Conservation (phyloP, 192 early-diverging fungal species). For the Backusella tarrabulga region DNA sequence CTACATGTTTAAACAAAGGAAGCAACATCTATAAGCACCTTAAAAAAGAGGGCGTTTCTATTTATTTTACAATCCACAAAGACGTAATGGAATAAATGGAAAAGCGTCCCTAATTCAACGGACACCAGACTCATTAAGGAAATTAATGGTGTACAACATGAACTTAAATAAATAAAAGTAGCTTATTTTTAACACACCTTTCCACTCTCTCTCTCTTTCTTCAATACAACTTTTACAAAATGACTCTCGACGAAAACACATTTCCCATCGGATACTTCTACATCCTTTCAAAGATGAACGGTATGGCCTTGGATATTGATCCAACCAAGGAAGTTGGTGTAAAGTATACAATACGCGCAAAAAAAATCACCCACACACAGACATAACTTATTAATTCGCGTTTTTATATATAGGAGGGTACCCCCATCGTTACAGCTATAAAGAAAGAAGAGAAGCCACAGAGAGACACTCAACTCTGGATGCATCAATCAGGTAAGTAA, state of each 20-base stretch:
- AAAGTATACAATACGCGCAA: background rate
- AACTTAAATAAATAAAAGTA: background rate
- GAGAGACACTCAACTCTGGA: slow-evolving; percentile 22
- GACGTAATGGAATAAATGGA: background rate
- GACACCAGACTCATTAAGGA: background rate
- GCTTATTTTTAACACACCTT: background rate
- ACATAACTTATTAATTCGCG: background rate
- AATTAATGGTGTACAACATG: background rate
- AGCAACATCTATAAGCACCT: background rate
- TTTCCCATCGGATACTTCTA: slow-evolving; percentile 29
- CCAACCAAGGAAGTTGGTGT: background rate
- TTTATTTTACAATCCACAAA: background rate
- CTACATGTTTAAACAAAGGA: background rate
- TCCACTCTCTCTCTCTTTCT: background rate
- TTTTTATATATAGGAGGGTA: background rate
- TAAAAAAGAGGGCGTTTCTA: background rate
- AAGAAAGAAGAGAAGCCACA: slow-evolving; percentile 1
- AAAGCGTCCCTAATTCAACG: background rate
- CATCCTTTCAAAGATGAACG: slow-evolving; percentile 18
- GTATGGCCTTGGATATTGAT: slow-evolving; percentile 22
- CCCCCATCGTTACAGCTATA: background rate
- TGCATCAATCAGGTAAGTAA: slow-evolving; percentile 17
- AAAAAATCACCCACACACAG: background rate
- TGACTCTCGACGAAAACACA: slow-evolving; percentile 4
- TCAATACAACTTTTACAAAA: background rate